Conservation (phyloP, 2,329 filamentous ascomycete genomes). For the Aspergillus thermomutatus region DNA sequence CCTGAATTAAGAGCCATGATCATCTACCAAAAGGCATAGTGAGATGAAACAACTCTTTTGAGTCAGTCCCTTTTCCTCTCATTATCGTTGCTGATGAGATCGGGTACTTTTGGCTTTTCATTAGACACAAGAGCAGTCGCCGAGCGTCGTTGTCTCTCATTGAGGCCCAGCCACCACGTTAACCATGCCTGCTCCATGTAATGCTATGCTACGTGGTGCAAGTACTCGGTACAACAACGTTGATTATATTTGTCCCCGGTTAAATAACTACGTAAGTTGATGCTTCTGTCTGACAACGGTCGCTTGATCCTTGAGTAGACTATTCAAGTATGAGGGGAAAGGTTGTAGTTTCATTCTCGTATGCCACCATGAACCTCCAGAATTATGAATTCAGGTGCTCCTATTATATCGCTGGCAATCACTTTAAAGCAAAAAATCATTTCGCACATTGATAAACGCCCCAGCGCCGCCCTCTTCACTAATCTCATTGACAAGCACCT, state of each 20-base stretch:
- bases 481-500: slow-evolving; percentile 78
- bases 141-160: background rate
- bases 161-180: background rate
- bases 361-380: background rate
- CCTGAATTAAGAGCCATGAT: too few species aligned
- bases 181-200: too few species aligned
- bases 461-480: slow-evolving; percentile 75
- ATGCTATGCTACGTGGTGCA: background rate
- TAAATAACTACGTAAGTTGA: background rate
- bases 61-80: background rate
- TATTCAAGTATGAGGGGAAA: background rate
- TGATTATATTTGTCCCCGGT: background rate
- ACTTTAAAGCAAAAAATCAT: slow-evolving; percentile 43
- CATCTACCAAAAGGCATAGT: background rate
- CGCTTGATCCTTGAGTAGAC: background rate
- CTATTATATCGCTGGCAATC: slow-evolving; percentile 3
- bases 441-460: slow-evolving; percentile 71
- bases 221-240: background rate
- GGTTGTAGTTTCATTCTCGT: background rate
- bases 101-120: background rate
- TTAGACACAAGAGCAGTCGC: background rate
- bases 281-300: background rate
- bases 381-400: background rate
- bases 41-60: background rate
- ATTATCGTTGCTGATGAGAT: background rate